These are phyloP conservation scores for Odontarrhena argentea DNA, from an alignment of 345 rosid species.

Conservation along the genomic window DNA sequence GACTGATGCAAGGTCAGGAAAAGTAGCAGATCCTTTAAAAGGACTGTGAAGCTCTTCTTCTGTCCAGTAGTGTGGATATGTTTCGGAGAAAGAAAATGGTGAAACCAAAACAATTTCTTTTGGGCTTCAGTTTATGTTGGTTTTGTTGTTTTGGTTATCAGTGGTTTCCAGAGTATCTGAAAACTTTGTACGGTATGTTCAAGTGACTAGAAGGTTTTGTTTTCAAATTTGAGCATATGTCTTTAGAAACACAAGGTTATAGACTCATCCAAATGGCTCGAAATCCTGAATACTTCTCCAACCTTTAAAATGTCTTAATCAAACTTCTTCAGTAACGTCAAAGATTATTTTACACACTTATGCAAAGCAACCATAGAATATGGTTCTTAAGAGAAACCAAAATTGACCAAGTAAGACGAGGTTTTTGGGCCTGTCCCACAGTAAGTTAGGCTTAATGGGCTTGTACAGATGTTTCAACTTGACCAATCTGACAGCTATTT, in stretches of 20 bases:
- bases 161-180: background rate
- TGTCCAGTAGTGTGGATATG: background rate
- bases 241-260: background rate
- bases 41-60: slow-evolving; percentile 40
- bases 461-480: no score
- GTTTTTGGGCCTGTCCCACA: background rate
- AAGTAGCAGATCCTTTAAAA: slow-evolving; percentile 65
- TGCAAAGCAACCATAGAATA: no score
- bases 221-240: background rate
- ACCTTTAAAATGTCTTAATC: no score
- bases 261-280: background rate
- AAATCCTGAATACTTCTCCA: no score
- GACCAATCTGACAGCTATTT: background rate
- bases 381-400: no score
- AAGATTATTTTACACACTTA: no score
- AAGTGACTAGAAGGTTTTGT: background rate
- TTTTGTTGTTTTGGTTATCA: background rate
- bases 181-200: background rate
- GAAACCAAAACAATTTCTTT: background rate
- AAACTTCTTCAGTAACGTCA: no score
- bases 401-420: no score
- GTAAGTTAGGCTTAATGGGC: background rate
- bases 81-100: background rate
- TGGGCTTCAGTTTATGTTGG: background rate
- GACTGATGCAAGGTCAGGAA: slow-evolving; percentile 97